Percentiles rank a stretch among this genome's conserved stretches.
These are phyloP conservation scores for Onygena corvina DNA, from an alignment of 2,329 filamentous ascomycete genomes.

Conservation along the genomic window DNA sequence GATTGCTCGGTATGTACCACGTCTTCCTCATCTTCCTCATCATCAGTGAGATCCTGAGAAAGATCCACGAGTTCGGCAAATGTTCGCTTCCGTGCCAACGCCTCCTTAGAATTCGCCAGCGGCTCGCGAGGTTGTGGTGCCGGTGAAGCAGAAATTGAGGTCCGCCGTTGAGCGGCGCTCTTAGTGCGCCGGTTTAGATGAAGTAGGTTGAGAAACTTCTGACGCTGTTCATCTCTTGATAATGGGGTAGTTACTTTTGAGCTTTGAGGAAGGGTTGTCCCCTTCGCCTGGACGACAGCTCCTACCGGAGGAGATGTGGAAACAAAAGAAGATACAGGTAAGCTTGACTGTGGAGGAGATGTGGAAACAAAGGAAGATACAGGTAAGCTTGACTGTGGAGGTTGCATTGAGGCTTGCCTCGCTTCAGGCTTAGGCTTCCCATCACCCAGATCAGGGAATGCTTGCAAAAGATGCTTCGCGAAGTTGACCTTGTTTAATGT, in stretches of 20 bases:
- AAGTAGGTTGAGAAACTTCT: conserved; percentile 1
- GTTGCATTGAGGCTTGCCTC: neutral
- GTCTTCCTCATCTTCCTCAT: conserved; percentile 25
- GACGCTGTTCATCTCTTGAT: neutral
- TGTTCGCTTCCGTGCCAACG: conserved; percentile 44
- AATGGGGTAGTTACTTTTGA: neutral
- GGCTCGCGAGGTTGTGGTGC: conserved; percentile 12
- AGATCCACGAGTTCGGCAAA: conserved; percentile 46
- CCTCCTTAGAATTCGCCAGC: conserved; percentile 37
- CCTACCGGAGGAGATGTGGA: no score
- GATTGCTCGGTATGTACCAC: no score
- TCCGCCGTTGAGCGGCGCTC: neutral
- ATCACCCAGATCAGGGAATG: conserved; percentile 20
- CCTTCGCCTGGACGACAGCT: no score
- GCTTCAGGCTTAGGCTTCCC: neutral
- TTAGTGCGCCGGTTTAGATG: neutral
- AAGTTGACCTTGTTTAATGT: conserved; percentile 42
- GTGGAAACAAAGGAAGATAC: conserved; percentile 1
- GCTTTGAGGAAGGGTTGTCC: no score
- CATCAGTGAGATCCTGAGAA: conserved; percentile 35
- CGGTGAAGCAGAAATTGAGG: neutral
- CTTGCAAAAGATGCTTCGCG: conserved; percentile 37
- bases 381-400: neutral
- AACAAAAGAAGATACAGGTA: no score
- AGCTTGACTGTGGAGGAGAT: neutral